These are phyloP conservation scores for Globisporangium spinosum DNA, from an alignment of 352 stramenopile species.

Conservation along the genomic window DNA sequence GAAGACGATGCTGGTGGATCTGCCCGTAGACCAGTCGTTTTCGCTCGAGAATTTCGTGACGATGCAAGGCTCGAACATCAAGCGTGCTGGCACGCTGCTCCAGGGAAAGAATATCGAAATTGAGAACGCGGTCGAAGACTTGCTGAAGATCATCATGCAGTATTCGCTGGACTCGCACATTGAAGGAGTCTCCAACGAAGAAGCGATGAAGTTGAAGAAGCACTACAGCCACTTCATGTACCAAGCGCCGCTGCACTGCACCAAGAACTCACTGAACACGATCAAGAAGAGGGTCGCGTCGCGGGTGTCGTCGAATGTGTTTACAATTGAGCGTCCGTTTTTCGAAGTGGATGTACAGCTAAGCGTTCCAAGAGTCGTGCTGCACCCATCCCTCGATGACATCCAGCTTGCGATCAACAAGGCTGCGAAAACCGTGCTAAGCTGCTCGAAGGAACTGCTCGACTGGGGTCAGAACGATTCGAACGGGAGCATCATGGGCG, in stretches of 20 bases:
- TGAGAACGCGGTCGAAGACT: conserved; percentile 96
- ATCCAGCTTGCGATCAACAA: conserved; percentile 98
- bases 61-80: conserved; percentile 95
- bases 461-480: conserved; percentile 91
- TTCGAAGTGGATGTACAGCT: conserved; percentile 98
- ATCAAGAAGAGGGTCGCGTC: conserved; percentile 97
- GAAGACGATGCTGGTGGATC: conserved; percentile 96
- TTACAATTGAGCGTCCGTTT: conserved; percentile 93
- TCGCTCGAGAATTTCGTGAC: conserved; percentile 97
- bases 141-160: conserved; percentile 94
- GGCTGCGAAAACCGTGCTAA: conserved; percentile 94
- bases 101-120: conserved; percentile 99
- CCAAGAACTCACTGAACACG: conserved; percentile 97
- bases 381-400: conserved; percentile 95
- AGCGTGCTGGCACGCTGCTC: conserved; percentile 86
- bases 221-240: conserved; percentile 99
- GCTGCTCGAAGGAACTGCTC: conserved; percentile 95
- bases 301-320: conserved; percentile 81
- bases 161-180: conserved; percentile 96
- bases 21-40: conserved; percentile 95
- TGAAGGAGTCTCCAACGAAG: conserved; percentile 90
- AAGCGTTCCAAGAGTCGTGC: conserved; percentile 89
- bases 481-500: conserved; percentile 2
- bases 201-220: conserved; percentile 95
- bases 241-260: conserved; percentile 94